Conservation (phyloP, 257 asterid genomes). For the Gentiana dahurica region DNA sequence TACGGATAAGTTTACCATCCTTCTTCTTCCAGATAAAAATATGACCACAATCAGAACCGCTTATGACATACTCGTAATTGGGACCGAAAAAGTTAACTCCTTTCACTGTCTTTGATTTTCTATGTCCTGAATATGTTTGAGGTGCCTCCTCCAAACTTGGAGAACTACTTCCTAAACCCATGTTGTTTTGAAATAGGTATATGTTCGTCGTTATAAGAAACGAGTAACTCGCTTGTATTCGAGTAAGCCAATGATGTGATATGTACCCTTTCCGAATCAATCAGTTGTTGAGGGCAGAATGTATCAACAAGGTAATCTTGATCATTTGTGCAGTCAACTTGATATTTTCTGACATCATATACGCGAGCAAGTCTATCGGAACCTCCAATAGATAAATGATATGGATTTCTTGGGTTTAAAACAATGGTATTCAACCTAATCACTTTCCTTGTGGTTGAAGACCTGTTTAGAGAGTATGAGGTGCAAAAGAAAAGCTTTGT, state of each 20-base stretch:
- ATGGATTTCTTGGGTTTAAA: constrained; percentile 73
- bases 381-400: constrained; percentile 65
- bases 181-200: constrained; percentile 54
- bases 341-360: constrained; percentile 56
- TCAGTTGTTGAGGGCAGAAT: constrained; percentile 49
- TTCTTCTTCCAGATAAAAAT: constrained; percentile 74
- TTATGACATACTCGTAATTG: constrained; percentile 49
- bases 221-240: constrained; percentile 55
- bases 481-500: constrained; percentile 61
- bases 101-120: constrained; percentile 57
- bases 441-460: constrained; percentile 13
- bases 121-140: constrained; percentile 50
- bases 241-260: constrained; percentile 72
- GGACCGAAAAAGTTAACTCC: constrained; percentile 79
- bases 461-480: constrained; percentile 20
- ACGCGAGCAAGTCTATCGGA: constrained; percentile 65
- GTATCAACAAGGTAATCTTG: constrained; percentile 35
- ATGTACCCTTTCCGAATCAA: constrained; percentile 32
- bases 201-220: constrained; percentile 68
- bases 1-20: constrained; percentile 44
- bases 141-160: constrained; percentile 26
- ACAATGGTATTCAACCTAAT: constrained; percentile 52
- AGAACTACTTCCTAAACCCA: constrained; percentile 42
- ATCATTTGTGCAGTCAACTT: constrained; percentile 26
- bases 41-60: constrained; percentile 82